Evolutionary conservation across 257 asterid species (phyloP).

Genomic region (Rehmannia glutinosa): DNA sequence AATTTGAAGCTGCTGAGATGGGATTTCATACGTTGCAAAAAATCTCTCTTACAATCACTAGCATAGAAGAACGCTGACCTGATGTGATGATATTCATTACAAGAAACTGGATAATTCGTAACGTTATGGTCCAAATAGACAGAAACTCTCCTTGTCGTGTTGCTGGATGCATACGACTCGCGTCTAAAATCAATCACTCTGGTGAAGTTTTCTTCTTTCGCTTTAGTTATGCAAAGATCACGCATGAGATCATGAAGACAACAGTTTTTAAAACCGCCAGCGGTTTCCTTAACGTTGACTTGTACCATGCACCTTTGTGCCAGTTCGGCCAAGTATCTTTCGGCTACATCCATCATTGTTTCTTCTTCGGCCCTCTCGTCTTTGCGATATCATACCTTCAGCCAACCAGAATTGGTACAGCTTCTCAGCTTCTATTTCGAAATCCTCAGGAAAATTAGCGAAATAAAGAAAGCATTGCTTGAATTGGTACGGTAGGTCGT

Average conservation of each 20-base stretch:
- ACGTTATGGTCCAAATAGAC: slow-evolving; percentile 22
- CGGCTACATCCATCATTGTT: slow-evolving; percentile 39
- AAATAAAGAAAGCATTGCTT: slow-evolving; percentile 35
- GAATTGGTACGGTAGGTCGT: slow-evolving; percentile 30
- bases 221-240: slow-evolving; percentile 34
- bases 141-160: slow-evolving; percentile 18
- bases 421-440: slow-evolving; percentile 38
- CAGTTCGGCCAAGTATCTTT: slow-evolving; percentile 33
- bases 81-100: slow-evolving; percentile 5
- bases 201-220: slow-evolving; percentile 33
- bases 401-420: slow-evolving; percentile 37
- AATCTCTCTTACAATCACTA: slow-evolving; percentile 20
- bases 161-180: slow-evolving; percentile 10
- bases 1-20: slow-evolving; percentile 8
- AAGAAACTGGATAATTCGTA: neutral
- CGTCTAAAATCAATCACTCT: slow-evolving; percentile 17
- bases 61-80: slow-evolving; percentile 39
- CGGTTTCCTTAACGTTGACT: slow-evolving; percentile 34
- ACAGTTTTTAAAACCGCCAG: slow-evolving; percentile 33
- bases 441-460: slow-evolving; percentile 40
- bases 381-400: slow-evolving; percentile 29
- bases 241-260: slow-evolving; percentile 43
- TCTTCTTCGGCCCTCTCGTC: slow-evolving; percentile 30
- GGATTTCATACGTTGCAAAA: slow-evolving; percentile 6
- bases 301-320: slow-evolving; percentile 40